Evolutionary conservation across 169 alveolate genomes (phyloP).

Genomic region (Theileria orientalis): DNA sequence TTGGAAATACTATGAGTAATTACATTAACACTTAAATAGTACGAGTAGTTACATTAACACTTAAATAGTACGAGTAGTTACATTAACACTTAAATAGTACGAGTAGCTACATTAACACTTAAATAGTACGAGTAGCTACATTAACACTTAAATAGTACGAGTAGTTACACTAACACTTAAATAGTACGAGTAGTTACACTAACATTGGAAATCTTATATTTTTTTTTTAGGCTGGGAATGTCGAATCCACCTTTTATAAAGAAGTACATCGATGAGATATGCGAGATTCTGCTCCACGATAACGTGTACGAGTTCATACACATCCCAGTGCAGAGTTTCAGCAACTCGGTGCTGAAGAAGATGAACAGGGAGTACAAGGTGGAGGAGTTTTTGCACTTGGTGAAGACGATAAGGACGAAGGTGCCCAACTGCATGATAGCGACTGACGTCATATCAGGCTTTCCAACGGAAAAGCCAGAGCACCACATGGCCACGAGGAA

Average conservation of each 20-base stretch:
- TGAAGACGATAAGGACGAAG: conserved; percentile 81
- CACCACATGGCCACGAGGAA: conserved; percentile 88
- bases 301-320: conserved; percentile 94
- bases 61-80: too few species aligned
- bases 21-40: too few species aligned
- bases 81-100: too few species aligned
- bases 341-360: conserved; percentile 88
- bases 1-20: too few species aligned
- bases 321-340: conserved; percentile 97
- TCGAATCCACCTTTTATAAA: conserved; percentile 98
- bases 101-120: too few species aligned
- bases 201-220: too few species aligned
- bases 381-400: conserved; percentile 90
- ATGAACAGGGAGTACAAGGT: conserved; percentile 96
- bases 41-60: too few species aligned
- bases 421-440: conserved; percentile 92
- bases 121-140: too few species aligned
- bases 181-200: too few species aligned
- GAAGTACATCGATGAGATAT: conserved; percentile 91
- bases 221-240: conserved; percentile 91
- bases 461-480: conserved; percentile 94
- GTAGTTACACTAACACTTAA: too few species aligned
- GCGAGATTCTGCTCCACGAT: conserved; percentile 90
- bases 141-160: too few species aligned
- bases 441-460: conserved; percentile 98